These are phyloP conservation scores for Lentinus brumalis DNA, from an alignment of 768 basidiomycete species.

Conservation along the genomic window DNA sequence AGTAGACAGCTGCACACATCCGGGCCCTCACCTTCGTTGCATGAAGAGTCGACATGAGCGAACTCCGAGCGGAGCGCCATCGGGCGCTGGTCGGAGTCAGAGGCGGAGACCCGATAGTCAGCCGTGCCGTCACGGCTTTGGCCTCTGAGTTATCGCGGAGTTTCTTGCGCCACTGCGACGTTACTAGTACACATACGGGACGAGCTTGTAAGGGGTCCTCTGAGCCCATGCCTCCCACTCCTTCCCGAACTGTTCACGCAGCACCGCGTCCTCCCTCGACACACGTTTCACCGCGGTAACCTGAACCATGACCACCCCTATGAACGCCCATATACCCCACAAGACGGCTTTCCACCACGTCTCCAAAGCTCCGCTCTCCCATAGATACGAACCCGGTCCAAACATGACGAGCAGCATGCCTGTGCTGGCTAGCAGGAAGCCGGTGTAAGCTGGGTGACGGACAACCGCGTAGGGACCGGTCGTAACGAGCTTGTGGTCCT, in stretches of 20 bases:
- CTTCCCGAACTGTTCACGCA: slow-evolving; percentile 8
- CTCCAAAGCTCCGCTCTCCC: slow-evolving; percentile 3
- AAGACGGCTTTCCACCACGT: not conserved
- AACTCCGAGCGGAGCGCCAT: too few species aligned
- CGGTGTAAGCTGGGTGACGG: slow-evolving; percentile 23
- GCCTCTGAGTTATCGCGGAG: too few species aligned
- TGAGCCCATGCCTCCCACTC: not conserved
- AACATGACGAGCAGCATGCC: not conserved
- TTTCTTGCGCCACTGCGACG: too few species aligned
- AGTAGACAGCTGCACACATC: too few species aligned
- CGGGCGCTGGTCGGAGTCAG: too few species aligned
- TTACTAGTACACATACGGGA: slow-evolving; percentile 4
- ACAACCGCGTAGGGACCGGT: slow-evolving; percentile 18
- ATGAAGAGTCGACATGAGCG: too few species aligned
- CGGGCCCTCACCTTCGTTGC: too few species aligned
- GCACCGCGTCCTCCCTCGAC: slow-evolving; percentile 7
- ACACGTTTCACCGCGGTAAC: not conserved
- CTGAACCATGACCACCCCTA: not conserved
- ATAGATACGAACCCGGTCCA: not conserved
- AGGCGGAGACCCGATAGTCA: too few species aligned
- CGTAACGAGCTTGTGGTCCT: slow-evolving; percentile 17
- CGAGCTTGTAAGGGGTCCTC: slow-evolving; percentile 2
- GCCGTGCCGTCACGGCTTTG: too few species aligned
- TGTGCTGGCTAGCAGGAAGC: not conserved
- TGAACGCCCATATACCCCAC: not conserved